Base-by-base conservation (phyloP, 805 yeast species). In the Henningerozyma blattae region DNA sequence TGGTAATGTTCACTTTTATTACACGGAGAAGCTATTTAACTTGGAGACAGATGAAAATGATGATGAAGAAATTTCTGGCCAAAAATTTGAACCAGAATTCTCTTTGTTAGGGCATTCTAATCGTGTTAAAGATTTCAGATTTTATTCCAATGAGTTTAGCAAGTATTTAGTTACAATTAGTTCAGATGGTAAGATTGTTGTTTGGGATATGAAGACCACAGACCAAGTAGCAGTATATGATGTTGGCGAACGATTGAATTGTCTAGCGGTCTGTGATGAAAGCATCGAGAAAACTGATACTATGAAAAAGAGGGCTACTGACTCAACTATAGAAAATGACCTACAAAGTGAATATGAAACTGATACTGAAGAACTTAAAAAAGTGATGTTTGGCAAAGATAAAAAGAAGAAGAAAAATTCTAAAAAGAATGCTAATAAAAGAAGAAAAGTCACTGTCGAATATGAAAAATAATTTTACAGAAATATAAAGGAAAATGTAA, bases 171-270 rank as follows among this genome's bases (percentile, higher is more conserved):
- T 83, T 0, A 79, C 94, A 2, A 83, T 86, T 10, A 83, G 95
- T 1, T 83, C 96, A 0, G 97, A 89, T 56, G 97, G 97, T 18
- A 81, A 73, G 48, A 78, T 89, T 34, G 94, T 91, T 6, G 81
- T 89, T 3, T 89, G 96, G 95, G 80, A 87, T 52, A 60, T 78
- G 51, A 52, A 59, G 1, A 48, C 62, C 2, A 67, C 69, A 46
- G 93, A 83, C 47, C 94, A 86, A 55, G 70, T 86, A 17, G 96
- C 95, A 0, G 91, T 85, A 3, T 89, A 86, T 54, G 84, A 78
- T 42, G 71, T 89, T 15, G 94, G 93, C 10, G 97, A 91, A 59
- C 69, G 98, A 49, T 68, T 91, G 41, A 89, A 84, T 55, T 89
- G 95, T 60, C 76, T 86, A 16, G 70, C 78, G 12, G 68, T 81